These are phyloP conservation scores for Aphanocladium album DNA, from an alignment of 2,329 filamentous ascomycete genomes.

Conservation along the genomic window DNA sequence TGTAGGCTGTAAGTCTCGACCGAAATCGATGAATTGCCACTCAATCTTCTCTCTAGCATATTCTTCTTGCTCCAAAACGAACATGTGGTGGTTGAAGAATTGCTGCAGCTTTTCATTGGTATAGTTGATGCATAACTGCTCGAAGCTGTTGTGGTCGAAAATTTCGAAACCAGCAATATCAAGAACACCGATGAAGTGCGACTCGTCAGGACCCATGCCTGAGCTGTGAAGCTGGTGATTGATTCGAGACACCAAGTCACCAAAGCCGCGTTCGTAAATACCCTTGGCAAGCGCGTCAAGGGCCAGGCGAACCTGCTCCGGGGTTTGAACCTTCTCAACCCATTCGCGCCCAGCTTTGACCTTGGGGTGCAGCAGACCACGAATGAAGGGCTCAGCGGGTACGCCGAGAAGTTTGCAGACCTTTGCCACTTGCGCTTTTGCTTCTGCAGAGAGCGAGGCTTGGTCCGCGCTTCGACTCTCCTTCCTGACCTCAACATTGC, in stretches of 20 bases:
- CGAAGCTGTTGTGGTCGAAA: constrained; percentile 96
- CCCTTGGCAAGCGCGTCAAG: constrained; percentile 92
- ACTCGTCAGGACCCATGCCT: constrained; percentile 78
- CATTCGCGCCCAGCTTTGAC: constrained; percentile 96
- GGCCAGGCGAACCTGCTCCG: constrained; percentile 86
- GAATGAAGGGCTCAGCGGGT: constrained; percentile 75
- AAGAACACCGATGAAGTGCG: constrained; percentile 92
- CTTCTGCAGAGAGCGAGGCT: constrained; percentile 72
- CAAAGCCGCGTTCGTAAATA: constrained; percentile 95
- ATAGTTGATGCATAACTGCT: constrained; percentile 99
- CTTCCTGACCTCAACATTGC: constrained; percentile 84
- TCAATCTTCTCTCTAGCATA: constrained; percentile 97
- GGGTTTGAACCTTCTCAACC: constrained; percentile 98
- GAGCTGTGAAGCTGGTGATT: constrained; percentile 88
- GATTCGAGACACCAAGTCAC: constrained; percentile 85
- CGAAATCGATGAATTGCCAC: constrained; percentile 99
- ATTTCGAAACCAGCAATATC: constrained; percentile 99
- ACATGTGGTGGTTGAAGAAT: constrained; percentile 99
- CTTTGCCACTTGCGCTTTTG: constrained; percentile 67
- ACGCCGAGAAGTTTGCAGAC: constrained; percentile 85
- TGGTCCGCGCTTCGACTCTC: constrained; percentile 90
- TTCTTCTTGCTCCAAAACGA: constrained; percentile 96
- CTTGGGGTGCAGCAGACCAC: constrained; percentile 82
- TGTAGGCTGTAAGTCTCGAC: constrained; percentile 91
- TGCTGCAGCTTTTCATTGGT: constrained; percentile 99